Evolutionary conservation across 768 basidiomycete genomes (phyloP).

Genomic region (Boletales sp.): DNA sequence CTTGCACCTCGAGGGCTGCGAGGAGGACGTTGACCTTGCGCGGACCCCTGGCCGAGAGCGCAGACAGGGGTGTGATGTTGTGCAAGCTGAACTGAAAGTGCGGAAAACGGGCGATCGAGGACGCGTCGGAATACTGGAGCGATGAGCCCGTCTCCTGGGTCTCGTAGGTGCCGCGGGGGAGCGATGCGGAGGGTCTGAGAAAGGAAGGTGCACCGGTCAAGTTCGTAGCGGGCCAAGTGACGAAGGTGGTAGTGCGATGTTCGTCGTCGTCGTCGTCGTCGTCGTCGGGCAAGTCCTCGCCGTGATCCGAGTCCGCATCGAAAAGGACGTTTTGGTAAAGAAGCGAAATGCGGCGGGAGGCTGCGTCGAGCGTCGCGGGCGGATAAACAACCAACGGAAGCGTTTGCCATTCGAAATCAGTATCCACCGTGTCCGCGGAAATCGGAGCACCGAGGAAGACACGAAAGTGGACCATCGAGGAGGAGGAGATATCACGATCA

Average conservation of each 20-base stretch:
- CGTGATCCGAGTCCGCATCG: conserved; percentile 27
- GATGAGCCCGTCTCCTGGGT: conserved; percentile 47
- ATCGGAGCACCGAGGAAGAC: conserved; percentile 52
- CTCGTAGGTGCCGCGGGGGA: conserved; percentile 28
- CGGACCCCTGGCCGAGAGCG: conserved; percentile 37
- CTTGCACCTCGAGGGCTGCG: conserved; percentile 72
- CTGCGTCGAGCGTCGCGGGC: conserved; percentile 58
- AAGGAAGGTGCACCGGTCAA: conserved; percentile 22
- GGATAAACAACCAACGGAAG: conserved; percentile 29
- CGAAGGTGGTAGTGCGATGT: conserved; percentile 16
- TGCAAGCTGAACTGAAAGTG: conserved; percentile 71
- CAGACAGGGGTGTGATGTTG: conserved; percentile 48
- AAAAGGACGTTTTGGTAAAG: conserved; percentile 76
- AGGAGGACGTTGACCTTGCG: conserved; percentile 58
- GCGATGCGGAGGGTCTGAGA: conserved; percentile 27
- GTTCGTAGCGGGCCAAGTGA: conserved; percentile 46
- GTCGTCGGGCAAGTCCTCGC: background rate
- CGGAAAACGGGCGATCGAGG: conserved; percentile 73
- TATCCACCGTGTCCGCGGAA: conserved; percentile 28
- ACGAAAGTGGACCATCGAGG: conserved; percentile 35
- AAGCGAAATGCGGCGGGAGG: conserved; percentile 63
- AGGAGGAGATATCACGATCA: conserved; percentile 19
- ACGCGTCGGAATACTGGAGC: conserved; percentile 57
- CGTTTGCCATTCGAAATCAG: conserved; percentile 49
- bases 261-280: conserved; percentile 6